phyloP scores from a whole-genome alignment of 306 rosid species.

The Luffa aegyptiaca region DNA sequence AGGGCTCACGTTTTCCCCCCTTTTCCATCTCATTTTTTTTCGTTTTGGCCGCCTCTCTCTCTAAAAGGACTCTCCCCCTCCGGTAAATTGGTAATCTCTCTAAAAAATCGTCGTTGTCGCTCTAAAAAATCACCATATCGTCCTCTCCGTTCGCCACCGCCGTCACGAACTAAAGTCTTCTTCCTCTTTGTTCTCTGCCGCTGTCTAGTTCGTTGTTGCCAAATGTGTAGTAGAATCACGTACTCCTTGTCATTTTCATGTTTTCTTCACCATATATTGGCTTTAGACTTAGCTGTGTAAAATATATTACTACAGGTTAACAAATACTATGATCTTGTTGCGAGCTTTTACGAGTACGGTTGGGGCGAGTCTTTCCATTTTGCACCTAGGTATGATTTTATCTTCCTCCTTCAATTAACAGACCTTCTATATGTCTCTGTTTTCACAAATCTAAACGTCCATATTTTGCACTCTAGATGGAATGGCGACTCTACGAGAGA shows the following conservation, averaged over 20 bases:
- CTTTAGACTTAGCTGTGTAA: not conserved
- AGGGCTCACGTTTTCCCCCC: no score
- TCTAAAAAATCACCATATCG: no score
- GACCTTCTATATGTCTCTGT: not conserved
- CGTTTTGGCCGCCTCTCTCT: no score
- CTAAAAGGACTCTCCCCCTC: no score
- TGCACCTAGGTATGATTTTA: conserved; percentile 53
- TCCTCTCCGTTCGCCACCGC: no score
- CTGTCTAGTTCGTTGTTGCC: no score
- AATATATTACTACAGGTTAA: conserved; percentile 55
- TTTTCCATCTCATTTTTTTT: no score
- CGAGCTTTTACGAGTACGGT: conserved; percentile 95
- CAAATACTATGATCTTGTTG: conserved; percentile 82
- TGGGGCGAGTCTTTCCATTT: conserved; percentile 99
- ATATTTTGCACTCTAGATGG: conserved; percentile 41
- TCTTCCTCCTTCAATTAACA: not conserved
- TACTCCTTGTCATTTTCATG: not conserved
- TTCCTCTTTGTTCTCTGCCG: no score
- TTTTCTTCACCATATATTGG: not conserved
- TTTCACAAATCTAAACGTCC: not conserved
- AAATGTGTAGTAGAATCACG: not conserved
- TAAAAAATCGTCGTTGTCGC: no score
- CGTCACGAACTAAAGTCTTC: no score
- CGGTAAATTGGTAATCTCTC: no score
- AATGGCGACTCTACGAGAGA: conserved; percentile 81